These are phyloP conservation scores for Fusarium sp. DNA, from an alignment of 2,329 filamentous ascomycete species.

Conservation along the genomic window DNA sequence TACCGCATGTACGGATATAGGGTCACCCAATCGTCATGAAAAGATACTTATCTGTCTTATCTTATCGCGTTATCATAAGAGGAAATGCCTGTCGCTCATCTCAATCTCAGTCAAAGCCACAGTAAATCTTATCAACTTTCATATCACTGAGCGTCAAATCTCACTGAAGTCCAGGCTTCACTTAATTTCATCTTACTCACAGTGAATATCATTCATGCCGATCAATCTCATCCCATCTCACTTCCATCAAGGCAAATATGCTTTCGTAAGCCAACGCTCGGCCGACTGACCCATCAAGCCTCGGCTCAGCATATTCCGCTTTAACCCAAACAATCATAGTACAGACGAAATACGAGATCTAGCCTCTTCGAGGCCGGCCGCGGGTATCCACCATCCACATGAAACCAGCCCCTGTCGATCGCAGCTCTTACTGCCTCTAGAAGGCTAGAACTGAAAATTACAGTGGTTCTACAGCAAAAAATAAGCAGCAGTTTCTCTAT, in stretches of 20 bases:
- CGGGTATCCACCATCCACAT: slow-evolving; percentile 10
- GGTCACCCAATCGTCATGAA: neutral
- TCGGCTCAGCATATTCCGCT: slow-evolving; percentile 5
- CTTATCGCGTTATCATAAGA: neutral
- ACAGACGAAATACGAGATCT: slow-evolving; percentile 13
- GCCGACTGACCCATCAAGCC: slow-evolving; percentile 12
- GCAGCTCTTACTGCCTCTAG: slow-evolving; percentile 4
- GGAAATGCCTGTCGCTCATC: neutral
- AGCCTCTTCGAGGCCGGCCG: neutral
- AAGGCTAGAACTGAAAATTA: neutral
- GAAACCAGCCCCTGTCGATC: slow-evolving; percentile 30
- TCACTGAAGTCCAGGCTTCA: too few relatives aligned
- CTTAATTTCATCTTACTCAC: neutral
- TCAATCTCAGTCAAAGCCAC: neutral
- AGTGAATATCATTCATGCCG: neutral
- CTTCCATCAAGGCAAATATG: neutral
- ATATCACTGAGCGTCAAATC: too few relatives aligned
- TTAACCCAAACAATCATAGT: neutral
- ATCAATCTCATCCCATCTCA: neutral
- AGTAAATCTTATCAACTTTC: neutral
- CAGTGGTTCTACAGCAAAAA: neutral
- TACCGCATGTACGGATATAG: too few relatives aligned
- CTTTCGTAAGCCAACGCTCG: neutral
- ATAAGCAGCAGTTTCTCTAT: slow-evolving; percentile 5
- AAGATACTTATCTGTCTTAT: neutral